Evolutionary conservation across 805 yeast genomes (phyloP), one percentile per base, ranked within the genome.

Genomic region (Millerozyma acaciae): DNA sequence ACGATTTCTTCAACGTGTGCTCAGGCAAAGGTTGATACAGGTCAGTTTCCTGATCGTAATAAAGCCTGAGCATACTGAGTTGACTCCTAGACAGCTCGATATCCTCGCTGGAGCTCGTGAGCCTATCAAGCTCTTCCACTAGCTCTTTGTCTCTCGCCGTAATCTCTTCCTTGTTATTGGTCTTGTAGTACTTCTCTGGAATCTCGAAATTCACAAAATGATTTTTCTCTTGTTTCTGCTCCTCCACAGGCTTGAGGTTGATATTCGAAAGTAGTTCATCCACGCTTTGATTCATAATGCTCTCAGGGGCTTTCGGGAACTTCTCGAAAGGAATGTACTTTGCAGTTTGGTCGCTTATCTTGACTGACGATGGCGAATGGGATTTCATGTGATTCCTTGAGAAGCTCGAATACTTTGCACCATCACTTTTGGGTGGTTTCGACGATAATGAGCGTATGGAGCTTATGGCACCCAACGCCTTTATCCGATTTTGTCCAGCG

Each of bases 1-100:
- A 45, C 5, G 68, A 53, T 34, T 51, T 57, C 33, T 60, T 62
- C 28, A 65, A 49, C 4, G 68, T 55, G 36, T 66, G 73, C 31
- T 60, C 67, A 4, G 61, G 60, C 16, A 55, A 32, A 6, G 48
- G 55, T 34, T 47, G 57, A 30, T 38, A 48, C 34, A 45, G 38
- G 32, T 51, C 51, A 10, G 59, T 41, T 30, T 52, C 55, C 31
- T 51, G 50, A 30, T 56, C 61, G 23, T 50, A 50, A 34, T 56
- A 56, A 24, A 55, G 35, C 30, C 48, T 53, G 22, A 51, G 44
- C 23, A 55, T 31, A 25, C 44, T 52, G 12, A 52, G 34, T 28
- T 53, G 53, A 6, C 48, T 39, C 26, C 47, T 53, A 20, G 46
- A 37, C 12, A 48, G 39, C 18, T 55, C 56, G 14, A 45, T 45